These are phyloP conservation scores for Sphaerostilbella broomeana DNA, from an alignment of 2,329 filamentous ascomycete genomes.

Conservation along the genomic window DNA sequence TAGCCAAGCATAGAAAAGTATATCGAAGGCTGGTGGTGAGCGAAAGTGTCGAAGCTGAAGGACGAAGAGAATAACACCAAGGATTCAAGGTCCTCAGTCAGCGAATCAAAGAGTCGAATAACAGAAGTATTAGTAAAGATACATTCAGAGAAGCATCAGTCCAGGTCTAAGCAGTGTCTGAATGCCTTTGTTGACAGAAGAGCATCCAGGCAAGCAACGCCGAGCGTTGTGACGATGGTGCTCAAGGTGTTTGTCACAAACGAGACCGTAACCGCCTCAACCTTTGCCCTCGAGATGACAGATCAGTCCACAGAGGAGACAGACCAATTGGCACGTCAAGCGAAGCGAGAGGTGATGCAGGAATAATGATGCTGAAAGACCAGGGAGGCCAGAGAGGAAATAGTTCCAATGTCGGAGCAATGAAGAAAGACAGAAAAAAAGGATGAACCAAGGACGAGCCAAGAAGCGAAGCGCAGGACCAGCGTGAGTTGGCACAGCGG, in stretches of 20 bases:
- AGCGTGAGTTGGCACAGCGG: constrained; percentile 11
- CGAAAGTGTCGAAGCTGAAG: constrained; percentile 12
- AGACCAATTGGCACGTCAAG: constrained; percentile 1
- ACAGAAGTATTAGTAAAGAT: constrained; percentile 28
- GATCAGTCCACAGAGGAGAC: constrained; percentile 13
- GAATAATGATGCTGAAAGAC: constrained; percentile 1
- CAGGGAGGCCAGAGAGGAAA: constrained; percentile 7
- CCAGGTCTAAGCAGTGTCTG: too few relatives aligned
- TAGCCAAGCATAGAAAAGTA: constrained; percentile 4
- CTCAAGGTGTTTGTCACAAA: too few relatives aligned
- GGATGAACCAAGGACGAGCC: constrained; percentile 11
- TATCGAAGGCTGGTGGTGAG: constrained; percentile 13
- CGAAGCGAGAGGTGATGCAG: neutral
- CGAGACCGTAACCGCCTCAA: too few relatives aligned
- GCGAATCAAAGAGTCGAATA: constrained; percentile 17
- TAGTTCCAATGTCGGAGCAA: constrained; percentile 9
- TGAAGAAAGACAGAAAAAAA: constrained; percentile 12
- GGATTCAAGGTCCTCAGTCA: constrained; percentile 3
- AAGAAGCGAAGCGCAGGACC: constrained; percentile 10
- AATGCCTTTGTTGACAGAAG: too few relatives aligned
- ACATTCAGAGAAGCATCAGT: constrained; percentile 28
- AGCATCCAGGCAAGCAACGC: too few relatives aligned
- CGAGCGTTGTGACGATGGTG: too few relatives aligned
- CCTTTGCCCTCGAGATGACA: too few relatives aligned
- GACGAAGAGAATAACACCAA: constrained; percentile 12